phyloP scores from a whole-genome alignment of 805 yeast genomes.

The Komagataella pastoris region DNA sequence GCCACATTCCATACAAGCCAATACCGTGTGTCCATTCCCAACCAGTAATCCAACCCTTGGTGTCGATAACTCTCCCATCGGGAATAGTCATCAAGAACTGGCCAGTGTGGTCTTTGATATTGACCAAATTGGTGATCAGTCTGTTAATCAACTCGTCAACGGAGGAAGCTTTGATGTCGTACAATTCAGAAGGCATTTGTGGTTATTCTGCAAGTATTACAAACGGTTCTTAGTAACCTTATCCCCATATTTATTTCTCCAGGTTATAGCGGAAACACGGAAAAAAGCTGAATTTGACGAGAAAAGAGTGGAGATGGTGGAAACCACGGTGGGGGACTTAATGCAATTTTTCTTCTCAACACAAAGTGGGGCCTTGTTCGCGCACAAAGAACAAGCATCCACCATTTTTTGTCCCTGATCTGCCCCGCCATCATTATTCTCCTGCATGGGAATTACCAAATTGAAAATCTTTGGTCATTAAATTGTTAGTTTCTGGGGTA shows the following conservation, averaged over 20 bases:
- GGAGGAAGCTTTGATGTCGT: conserved; percentile 7
- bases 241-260: neutral
- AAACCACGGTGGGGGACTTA: neutral
- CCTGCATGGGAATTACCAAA: neutral
- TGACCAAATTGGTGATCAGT: conserved; percentile 14
- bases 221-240: neutral
- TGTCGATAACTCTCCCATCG: conserved; percentile 20
- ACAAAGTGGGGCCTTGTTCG: neutral
- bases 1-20: conserved; percentile 24
- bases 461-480: neutral
- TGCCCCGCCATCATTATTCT: neutral
- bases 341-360: neutral
- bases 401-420: neutral
- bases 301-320: neutral
- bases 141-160: conserved; percentile 8
- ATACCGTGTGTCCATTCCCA: conserved; percentile 28
- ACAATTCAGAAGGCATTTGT: conserved; percentile 9
- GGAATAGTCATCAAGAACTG: conserved; percentile 11
- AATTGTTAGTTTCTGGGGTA: neutral
- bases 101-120: conserved; percentile 18
- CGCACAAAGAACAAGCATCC: neutral
- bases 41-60: conserved; percentile 23
- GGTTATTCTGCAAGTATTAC: neutral
- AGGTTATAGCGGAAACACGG: neutral
- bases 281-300: neutral